Percentiles rank a stretch among this genome's conserved stretches.
Evolutionary conservation across 768 basidiomycete genomes (phyloP).

Genomic region (Tricholoma sp.): DNA sequence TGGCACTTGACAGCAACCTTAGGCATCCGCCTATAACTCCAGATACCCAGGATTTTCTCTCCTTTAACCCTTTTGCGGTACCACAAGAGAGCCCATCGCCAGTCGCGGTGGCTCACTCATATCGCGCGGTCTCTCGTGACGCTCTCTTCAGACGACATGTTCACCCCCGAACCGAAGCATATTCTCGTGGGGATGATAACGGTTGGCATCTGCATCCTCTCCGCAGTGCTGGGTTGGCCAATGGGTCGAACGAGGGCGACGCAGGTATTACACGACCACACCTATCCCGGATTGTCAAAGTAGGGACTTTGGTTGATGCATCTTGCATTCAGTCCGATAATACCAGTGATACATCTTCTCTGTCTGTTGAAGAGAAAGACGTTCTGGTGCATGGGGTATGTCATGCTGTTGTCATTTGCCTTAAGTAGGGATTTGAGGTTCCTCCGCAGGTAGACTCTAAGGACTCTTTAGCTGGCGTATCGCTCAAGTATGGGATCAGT

Average conservation of each 20-base stretch:
- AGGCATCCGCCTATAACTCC: slow-evolving; percentile 9
- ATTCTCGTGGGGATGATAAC: background rate
- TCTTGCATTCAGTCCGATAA: slow-evolving; percentile 14
- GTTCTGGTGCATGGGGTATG: slow-evolving; percentile 60
- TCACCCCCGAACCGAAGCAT: slow-evolving; percentile 22
- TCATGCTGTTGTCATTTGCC: slow-evolving; percentile 1
- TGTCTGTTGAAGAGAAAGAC: slow-evolving; percentile 36
- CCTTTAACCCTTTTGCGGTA: slow-evolving; percentile 12
- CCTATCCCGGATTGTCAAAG: slow-evolving; percentile 18
- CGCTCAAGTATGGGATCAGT: slow-evolving; percentile 84
- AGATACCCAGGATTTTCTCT: slow-evolving; percentile 6
- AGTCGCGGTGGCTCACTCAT: background rate
- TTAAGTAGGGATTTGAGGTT: background rate
- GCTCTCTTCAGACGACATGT: slow-evolving; percentile 8
- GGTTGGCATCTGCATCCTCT: slow-evolving; percentile 20
- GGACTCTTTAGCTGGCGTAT: slow-evolving; percentile 84
- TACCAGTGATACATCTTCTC: slow-evolving; percentile 10
- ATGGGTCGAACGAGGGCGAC: slow-evolving; percentile 19
- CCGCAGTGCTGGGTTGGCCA: slow-evolving; percentile 20
- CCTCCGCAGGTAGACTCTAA: slow-evolving; percentile 52
- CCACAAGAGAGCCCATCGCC: background rate
- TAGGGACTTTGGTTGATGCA: slow-evolving; percentile 24
- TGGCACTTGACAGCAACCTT: slow-evolving; percentile 10
- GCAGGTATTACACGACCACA: slow-evolving; percentile 25
- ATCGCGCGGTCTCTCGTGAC: background rate